Percentiles rank a stretch among this genome's conserved stretches.
Conservation (phyloP, 208 protist genomes). For the Trypanosoma avium region DNA sequence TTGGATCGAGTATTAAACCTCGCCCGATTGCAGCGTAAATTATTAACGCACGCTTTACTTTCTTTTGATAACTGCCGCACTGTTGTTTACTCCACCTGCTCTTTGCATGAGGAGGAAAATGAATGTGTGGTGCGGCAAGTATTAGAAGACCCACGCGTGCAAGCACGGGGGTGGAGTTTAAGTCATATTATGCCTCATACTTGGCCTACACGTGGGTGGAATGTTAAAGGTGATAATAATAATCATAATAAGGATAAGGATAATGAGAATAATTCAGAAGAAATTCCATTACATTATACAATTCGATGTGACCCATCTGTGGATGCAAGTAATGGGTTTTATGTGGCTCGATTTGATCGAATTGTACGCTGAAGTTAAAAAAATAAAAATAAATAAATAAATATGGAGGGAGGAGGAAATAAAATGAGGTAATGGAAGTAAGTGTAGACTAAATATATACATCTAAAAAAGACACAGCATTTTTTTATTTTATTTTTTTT, state of each 20-base stretch:
- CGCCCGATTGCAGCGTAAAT: constrained; percentile 80
- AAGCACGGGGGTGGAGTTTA: constrained; percentile 72
- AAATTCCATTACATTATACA: constrained; percentile 67
- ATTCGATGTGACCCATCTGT: constrained; percentile 78
- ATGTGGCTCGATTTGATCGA: constrained; percentile 85
- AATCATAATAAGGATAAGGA: too few relatives aligned
- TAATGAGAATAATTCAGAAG: too few relatives aligned
- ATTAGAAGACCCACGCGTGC: constrained; percentile 69
- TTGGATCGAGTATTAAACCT: constrained; percentile 76
- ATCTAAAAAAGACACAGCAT: neutral
- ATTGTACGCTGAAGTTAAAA: neutral
- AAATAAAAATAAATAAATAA: neutral
- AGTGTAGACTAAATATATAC: neutral
- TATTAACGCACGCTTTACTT: constrained; percentile 84
- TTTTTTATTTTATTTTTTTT: constrained; percentile 13
- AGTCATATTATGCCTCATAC: constrained; percentile 79
- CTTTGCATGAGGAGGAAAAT: constrained; percentile 88
- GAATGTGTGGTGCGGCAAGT: constrained; percentile 87
- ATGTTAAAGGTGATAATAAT: neutral
- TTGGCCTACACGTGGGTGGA: constrained; percentile 60
- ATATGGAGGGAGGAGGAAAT: neutral
- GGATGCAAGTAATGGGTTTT: constrained; percentile 87
- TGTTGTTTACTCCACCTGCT: constrained; percentile 93
- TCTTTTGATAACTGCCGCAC: constrained; percentile 86
- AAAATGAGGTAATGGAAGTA: neutral